Evolutionary conservation across 257 asterid species (phyloP), one percentile per base, ranked within the genome.

Genomic region (Petunia secreta): DNA sequence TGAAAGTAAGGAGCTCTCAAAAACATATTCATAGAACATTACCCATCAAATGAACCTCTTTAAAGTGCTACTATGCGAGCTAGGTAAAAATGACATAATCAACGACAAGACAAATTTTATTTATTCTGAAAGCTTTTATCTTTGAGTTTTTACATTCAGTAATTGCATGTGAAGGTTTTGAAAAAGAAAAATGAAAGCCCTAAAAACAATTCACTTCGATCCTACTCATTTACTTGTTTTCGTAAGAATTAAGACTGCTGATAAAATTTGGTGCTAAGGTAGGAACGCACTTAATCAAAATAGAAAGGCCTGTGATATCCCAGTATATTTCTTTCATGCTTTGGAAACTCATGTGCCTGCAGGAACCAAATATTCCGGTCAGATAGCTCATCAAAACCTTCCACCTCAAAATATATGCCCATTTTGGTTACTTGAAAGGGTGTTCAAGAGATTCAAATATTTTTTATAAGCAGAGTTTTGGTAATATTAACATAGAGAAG

Each of bases 271-370:
- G 78, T 73, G 78, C 78, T 73, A 73, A 52, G 78, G 36, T 50
- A 50, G 78, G 54, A 90, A 84, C 83, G 79, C 83, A 87, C 64
- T 64, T 84, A 87, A 86, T 80, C 84, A 87, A 85, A 88, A 85
- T 83, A 73, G 81, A 80, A 83, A 87, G 94, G 90, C 92, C 97
- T 91, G 91, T 89, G 90, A 87, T 79, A 83, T 84, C 86, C 91
- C 89, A 60, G 92, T 89, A 85, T 79, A 88, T 86, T 84, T 93
- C 95, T 89, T 91, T 90, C 93, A 88, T 88, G 89, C 96, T 87
- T 93, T 89, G 95, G 91, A 87, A 88, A 93, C 86, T 95, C 98
- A 91, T 95, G 98, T 91, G 97, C 98, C 98, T 95, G 98, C 98
- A 93, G 91, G 94, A 91, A 91, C 84, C 95, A 94, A 94, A 94